phyloP scores from a whole-genome alignment of 768 basidiomycete species.

The Lactarius akahatsu region DNA sequence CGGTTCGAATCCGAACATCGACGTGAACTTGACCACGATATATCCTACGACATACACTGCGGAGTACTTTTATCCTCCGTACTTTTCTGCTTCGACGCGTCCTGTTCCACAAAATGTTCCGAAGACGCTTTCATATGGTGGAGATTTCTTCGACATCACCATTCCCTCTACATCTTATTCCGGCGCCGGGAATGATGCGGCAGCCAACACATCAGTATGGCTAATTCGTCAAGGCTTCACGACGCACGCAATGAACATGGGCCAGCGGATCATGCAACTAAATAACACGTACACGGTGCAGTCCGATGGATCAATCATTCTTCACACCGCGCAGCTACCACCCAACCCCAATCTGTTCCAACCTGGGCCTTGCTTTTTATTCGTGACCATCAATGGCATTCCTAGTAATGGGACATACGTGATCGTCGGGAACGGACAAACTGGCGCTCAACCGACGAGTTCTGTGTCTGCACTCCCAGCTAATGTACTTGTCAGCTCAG shows the following conservation, averaged over 20 bases:
- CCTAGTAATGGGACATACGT: slow-evolving; percentile 78
- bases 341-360: slow-evolving; percentile 84
- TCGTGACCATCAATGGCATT: slow-evolving; percentile 79
- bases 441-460: slow-evolving; percentile 66
- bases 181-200: slow-evolving; percentile 65
- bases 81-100: slow-evolving; percentile 68
- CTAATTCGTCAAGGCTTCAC: slow-evolving; percentile 84
- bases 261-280: slow-evolving; percentile 76
- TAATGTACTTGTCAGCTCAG: slow-evolving; percentile 44
- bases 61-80: slow-evolving; percentile 90
- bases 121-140: slow-evolving; percentile 78
- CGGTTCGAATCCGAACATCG: slow-evolving; percentile 91
- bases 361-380: slow-evolving; percentile 85
- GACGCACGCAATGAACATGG: slow-evolving; percentile 88
- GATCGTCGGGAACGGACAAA: slow-evolving; percentile 73
- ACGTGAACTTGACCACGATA: slow-evolving; percentile 60
- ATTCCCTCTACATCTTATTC: slow-evolving; percentile 65
- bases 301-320: slow-evolving; percentile 67
- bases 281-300: slow-evolving; percentile 84
- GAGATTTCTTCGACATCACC: slow-evolving; percentile 71
- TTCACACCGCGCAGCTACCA: slow-evolving; percentile 81
- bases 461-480: slow-evolving; percentile 48
- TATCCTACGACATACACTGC: slow-evolving; percentile 80
- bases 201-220: slow-evolving; percentile 71
- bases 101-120: slow-evolving; percentile 74